Evolutionary conservation across 139 green algal species (phyloP).

Genomic region (Micractinium conductrix): DNA sequence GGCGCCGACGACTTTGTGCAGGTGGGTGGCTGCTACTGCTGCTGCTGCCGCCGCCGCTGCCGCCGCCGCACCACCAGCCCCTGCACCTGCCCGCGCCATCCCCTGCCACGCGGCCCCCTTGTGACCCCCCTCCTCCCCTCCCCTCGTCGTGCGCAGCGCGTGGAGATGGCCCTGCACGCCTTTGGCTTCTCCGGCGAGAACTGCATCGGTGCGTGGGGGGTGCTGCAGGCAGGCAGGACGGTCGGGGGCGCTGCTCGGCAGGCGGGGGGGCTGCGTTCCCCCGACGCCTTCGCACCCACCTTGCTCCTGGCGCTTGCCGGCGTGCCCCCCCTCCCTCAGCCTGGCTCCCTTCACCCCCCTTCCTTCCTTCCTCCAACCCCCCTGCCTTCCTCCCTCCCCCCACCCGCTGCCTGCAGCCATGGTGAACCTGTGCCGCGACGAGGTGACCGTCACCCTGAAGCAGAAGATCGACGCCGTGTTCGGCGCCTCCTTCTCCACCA

Average conservation of each 20-base stretch:
- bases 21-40: too few species aligned
- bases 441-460: conserved; percentile 79
- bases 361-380: conserved; percentile 56
- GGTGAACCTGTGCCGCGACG: conserved; percentile 90
- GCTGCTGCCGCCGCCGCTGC: too few species aligned
- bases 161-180: conserved; percentile 73
- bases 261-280: too few species aligned
- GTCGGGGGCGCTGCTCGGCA: background rate
- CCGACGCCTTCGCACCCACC: too few species aligned
- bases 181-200: conserved; percentile 86
- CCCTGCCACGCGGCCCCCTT: too few species aligned
- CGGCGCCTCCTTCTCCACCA: conserved; percentile 85
- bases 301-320: too few species aligned
- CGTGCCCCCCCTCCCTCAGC: conserved; percentile 14
- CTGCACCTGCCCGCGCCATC: too few species aligned
- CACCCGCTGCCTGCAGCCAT: conserved; percentile 72
- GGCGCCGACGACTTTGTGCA: conserved; percentile 84
- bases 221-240: background rate
- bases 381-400: background rate
- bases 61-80: too few species aligned
- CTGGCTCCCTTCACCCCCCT: conserved; percentile 83
- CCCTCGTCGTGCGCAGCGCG: too few species aligned
- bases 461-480: conserved; percentile 81
- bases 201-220: conserved; percentile 70
- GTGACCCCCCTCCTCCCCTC: too few species aligned